Base-by-base conservation (phyloP, 805 yeast species). In the Danielia oregonensis region DNA sequence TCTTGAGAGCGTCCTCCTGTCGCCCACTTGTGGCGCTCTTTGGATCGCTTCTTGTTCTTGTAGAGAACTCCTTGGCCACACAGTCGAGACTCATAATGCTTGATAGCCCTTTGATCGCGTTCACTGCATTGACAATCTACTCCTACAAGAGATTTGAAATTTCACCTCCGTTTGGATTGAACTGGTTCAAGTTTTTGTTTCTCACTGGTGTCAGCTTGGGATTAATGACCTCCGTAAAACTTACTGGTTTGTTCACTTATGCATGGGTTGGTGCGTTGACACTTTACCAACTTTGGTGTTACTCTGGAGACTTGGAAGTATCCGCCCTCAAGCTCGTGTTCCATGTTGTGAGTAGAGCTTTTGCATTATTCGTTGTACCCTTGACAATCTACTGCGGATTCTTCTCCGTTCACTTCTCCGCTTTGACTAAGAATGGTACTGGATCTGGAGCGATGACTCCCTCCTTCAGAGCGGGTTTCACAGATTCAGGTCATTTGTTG, bases 211-310 rank as follows among this genome's bases (percentile, higher is more conserved):
- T 69, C 58, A 47, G 68, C 62, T 3, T 63, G 74, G 46, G 95
- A 76, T 11, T 72, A 68, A 29, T 79, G 1, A 56, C 78, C 2
- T 72, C 88, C 6, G 72, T 83, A 3, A 85, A 86, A 52, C 75
- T 79, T 71, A 72, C 82, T 4, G 97, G 95, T 0, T 33, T 79
- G 15, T 75, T 77, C 49, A 82, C 91, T 0, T 58, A 78, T 36
- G 59, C 59, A 0, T 87, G 94, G 94, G 59, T 84, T 9, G 72
- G 78, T 2, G 4, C 63, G 0, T 49, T 78, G 30, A 59, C 63
- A 2, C 33, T 70, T 2, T 62, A 66, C 38, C 77, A 78, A 40
- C 55, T 82, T 29, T 88, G 96, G 96, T 55, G 57, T 40, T 49
- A 76, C 9, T 53, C 82, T 24, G 94, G 93, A 10, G 96, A 91